phyloP scores from a whole-genome alignment of 2,329 filamentous ascomycete genomes.

The Grosmannia penicillata region DNA sequence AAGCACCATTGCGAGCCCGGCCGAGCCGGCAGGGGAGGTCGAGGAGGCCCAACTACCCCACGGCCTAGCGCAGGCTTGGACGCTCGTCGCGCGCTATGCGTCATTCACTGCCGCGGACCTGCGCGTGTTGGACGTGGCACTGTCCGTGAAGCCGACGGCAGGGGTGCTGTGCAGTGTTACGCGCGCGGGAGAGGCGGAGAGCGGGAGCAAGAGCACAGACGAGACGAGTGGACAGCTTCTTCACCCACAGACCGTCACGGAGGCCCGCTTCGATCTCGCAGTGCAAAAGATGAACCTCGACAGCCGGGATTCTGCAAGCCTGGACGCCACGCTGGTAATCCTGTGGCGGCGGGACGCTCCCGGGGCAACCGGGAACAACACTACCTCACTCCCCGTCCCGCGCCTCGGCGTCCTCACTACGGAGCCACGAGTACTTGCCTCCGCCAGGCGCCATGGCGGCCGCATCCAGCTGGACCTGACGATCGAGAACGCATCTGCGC shows the following conservation, averaged over 20 bases:
- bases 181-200: slow-evolving; percentile 22
- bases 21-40: background rate
- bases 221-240: slow-evolving; percentile 26
- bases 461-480: slow-evolving; percentile 22
- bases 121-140: slow-evolving; percentile 43
- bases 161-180: slow-evolving; percentile 42
- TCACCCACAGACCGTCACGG: slow-evolving; percentile 51
- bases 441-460: slow-evolving; percentile 20
- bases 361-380: slow-evolving; percentile 27
- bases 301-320: slow-evolving; percentile 58
- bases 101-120: slow-evolving; percentile 67
- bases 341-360: slow-evolving; percentile 50
- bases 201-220: slow-evolving; percentile 15
- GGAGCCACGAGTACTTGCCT: slow-evolving; percentile 72
- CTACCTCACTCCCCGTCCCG: slow-evolving; percentile 59
- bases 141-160: slow-evolving; percentile 32
- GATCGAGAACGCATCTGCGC: slow-evolving; percentile 86
- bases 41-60: slow-evolving; percentile 14
- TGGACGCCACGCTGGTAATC: slow-evolving; percentile 64
- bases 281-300: slow-evolving; percentile 68
- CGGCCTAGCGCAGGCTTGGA: slow-evolving; percentile 72
- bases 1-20: background rate
- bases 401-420: slow-evolving; percentile 66
- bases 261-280: slow-evolving; percentile 58
- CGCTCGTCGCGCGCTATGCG: slow-evolving; percentile 54